Evolutionary conservation across 176 grass and related monocot species (phyloP).

Genomic region (Bromus sterilis): DNA sequence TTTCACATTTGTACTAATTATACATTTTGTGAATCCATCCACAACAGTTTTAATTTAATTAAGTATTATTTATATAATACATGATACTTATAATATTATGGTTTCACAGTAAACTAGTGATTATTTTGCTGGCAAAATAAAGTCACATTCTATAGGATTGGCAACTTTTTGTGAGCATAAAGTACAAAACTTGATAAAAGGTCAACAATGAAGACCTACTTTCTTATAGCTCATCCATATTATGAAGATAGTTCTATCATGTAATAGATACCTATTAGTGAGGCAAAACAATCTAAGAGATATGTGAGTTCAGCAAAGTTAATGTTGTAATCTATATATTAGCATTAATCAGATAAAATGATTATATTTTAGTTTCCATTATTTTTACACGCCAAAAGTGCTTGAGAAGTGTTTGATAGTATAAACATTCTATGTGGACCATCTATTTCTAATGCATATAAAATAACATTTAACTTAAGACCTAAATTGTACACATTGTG

Average conservation of each 20-base stretch:
- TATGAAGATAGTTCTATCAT: not conserved
- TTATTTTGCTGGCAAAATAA: not conserved
- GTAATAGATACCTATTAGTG: not conserved
- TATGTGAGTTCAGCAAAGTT: not conserved
- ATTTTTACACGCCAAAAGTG: not conserved
- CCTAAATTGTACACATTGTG: not conserved
- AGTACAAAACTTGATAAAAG: not conserved
- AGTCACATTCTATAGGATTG: not conserved
- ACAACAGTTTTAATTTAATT: not conserved
- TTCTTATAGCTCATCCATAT: not conserved
- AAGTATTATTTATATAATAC: not conserved
- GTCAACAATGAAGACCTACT: not conserved
- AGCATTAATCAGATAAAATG: not conserved
- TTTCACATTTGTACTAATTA: not conserved
- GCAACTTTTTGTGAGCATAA: not conserved
- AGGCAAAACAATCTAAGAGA: not conserved
- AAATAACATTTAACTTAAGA: not conserved
- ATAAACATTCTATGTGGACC: not conserved
- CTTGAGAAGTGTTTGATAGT: not conserved
- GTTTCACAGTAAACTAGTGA: not conserved
- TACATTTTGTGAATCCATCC: not conserved
- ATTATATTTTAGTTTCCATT: not conserved
- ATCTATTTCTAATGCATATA: not conserved
- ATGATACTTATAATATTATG: not conserved
- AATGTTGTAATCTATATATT: not conserved